Percentiles rank a stretch among this genome's conserved stretches.
Evolutionary conservation across 768 basidiomycete genomes (phyloP).

Genomic region (Auricularia sp.): DNA sequence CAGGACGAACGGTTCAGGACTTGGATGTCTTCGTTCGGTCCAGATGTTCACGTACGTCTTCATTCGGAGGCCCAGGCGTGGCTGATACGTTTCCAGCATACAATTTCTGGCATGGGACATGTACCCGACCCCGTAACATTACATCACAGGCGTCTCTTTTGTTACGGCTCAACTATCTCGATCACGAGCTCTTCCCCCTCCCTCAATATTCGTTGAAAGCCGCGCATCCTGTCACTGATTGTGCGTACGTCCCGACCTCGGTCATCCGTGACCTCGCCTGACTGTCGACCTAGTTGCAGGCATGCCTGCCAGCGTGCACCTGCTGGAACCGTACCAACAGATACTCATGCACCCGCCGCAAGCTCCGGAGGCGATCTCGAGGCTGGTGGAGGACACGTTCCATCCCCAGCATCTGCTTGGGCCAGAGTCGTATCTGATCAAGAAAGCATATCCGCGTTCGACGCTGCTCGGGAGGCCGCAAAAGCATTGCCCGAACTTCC

Average conservation of each 20-base stretch:
- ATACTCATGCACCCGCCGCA: slow-evolving; percentile 39
- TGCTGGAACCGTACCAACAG: slow-evolving; percentile 33
- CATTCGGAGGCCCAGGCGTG: neutral
- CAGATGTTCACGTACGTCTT: slow-evolving; percentile 47
- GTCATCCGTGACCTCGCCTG: neutral
- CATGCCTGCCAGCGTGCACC: slow-evolving; percentile 37
- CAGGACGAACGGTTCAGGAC: slow-evolving; percentile 56
- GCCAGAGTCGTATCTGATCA: neutral
- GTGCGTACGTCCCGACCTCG: slow-evolving; percentile 14
- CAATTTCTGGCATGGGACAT: slow-evolving; percentile 58
- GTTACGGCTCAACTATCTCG: slow-evolving; percentile 61
- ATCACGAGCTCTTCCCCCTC: slow-evolving; percentile 61
- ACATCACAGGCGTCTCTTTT: slow-evolving; percentile 64
- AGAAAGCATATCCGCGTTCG: slow-evolving; percentile 9
- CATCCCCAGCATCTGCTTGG: slow-evolving; percentile 16
- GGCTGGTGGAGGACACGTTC: slow-evolving; percentile 18
- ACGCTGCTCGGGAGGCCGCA: slow-evolving; percentile 8
- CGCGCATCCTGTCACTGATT: slow-evolving; percentile 25
- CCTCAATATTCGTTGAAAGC: slow-evolving; percentile 43
- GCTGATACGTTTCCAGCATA: slow-evolving; percentile 41
- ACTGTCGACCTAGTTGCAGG: slow-evolving; percentile 22
- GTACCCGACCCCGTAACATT: slow-evolving; percentile 56
- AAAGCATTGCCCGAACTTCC: slow-evolving; percentile 15
- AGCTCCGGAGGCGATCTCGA: slow-evolving; percentile 28
- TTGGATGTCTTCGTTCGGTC: slow-evolving; percentile 63